phyloP scores from a whole-genome alignment of 2,329 filamentous ascomycete genomes.

The Fusarium newnesense region DNA sequence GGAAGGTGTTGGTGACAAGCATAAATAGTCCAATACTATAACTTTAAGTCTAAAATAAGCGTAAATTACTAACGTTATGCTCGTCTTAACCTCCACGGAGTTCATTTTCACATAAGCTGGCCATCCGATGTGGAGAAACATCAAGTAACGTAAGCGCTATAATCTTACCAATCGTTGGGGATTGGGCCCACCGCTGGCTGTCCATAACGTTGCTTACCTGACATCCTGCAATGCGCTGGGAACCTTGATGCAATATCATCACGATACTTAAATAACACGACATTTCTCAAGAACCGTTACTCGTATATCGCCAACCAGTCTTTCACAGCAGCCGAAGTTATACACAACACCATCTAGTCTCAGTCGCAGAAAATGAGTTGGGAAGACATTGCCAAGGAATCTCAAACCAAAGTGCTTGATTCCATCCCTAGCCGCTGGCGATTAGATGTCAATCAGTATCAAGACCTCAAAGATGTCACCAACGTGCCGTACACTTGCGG shows the following conservation, averaged over 20 bases:
- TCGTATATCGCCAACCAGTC: fast-evolving
- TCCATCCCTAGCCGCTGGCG: not conserved
- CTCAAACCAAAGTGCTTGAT: not conserved
- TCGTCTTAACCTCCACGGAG: not conserved
- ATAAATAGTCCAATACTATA: not conserved
- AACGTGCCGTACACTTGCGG: not conserved
- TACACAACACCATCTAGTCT: fast-evolving
- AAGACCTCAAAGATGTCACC: not conserved
- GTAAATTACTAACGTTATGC: not conserved
- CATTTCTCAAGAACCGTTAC: fast-evolving
- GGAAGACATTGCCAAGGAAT: not conserved
- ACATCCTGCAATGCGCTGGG: not conserved
- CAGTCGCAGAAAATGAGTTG: not conserved
- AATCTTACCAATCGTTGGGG: not conserved
- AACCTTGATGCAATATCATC: not conserved
- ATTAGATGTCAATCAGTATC: not conserved
- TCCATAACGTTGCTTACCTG: not conserved
- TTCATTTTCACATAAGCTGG: no score
- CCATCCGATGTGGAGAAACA: not conserved
- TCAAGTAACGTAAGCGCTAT: not conserved
- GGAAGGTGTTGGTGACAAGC: not conserved
- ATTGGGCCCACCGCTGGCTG: not conserved
- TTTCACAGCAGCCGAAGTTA: fast-evolving
- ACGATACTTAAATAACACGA: not conserved
- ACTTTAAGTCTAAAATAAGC: fast-evolving